Conservation (phyloP, 306 rosid genomes). For the Prunus mume region DNA sequence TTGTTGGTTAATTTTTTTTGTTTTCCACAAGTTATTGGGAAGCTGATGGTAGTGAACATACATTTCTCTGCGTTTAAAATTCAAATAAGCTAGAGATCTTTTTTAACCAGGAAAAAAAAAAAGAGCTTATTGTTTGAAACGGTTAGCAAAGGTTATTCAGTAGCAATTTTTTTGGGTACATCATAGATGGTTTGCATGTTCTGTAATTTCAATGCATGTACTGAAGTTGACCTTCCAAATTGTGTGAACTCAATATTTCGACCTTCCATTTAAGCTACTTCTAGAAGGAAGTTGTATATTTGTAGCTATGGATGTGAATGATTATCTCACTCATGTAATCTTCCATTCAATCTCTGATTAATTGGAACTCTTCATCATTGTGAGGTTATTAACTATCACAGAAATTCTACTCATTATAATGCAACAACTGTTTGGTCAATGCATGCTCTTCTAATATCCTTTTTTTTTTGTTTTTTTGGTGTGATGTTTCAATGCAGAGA, state of each 20-base stretch:
- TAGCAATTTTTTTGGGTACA: neutral
- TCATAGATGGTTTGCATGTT: too few species aligned
- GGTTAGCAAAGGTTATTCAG: neutral
- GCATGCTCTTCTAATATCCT: neutral
- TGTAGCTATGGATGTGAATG: neutral
- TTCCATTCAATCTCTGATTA: neutral
- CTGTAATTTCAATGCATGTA: neutral
- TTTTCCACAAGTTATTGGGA: neutral
- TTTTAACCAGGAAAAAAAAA: neutral
- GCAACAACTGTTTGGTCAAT: neutral
- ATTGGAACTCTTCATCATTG: neutral
- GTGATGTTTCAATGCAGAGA: conserved; percentile 49
- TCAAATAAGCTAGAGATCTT: neutral
- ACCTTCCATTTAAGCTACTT: neutral
- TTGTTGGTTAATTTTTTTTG: neutral
- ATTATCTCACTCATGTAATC: neutral
- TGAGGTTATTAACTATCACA: neutral
- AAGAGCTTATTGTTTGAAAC: neutral
- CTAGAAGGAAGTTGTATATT: neutral
- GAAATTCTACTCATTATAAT: neutral
- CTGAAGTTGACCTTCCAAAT: neutral
- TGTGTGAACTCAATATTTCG: neutral
- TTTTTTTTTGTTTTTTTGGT: neutral
- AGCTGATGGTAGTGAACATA: neutral
- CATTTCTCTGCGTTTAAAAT: neutral